phyloP scores from a whole-genome alignment of 2,329 filamentous ascomycete genomes.

The Fusarium nelsonii region DNA sequence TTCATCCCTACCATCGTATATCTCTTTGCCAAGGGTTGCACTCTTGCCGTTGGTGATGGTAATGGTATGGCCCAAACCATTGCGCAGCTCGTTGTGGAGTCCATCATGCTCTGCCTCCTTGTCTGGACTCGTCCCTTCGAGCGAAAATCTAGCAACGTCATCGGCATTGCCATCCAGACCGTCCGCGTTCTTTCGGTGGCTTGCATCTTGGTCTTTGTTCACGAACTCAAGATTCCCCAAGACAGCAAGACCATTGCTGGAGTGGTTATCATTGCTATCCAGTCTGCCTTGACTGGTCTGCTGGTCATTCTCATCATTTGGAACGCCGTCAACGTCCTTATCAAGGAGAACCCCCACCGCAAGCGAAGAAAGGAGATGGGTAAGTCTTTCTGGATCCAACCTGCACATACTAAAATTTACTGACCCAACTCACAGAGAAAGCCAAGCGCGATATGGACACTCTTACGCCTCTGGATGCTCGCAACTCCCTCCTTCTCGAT shows the following conservation, averaged over 20 bases:
- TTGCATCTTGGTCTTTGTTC: slow-evolving; percentile 93
- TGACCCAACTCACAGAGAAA: slow-evolving; percentile 72
- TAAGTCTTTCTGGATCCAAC: slow-evolving; percentile 61
- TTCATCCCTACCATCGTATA: slow-evolving; percentile 92
- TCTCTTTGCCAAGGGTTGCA: slow-evolving; percentile 88
- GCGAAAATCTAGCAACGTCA: slow-evolving; percentile 87
- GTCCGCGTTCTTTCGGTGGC: slow-evolving; percentile 89
- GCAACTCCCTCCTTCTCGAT: slow-evolving; percentile 85
- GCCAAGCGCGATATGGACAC: slow-evolving; percentile 80
- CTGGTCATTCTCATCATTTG: slow-evolving; percentile 89
- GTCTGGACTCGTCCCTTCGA: slow-evolving; percentile 89
- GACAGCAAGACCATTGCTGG: slow-evolving; percentile 95
- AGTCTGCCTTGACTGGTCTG: slow-evolving; percentile 83
- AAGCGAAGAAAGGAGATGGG: slow-evolving; percentile 89
- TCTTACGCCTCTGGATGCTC: slow-evolving; percentile 87
- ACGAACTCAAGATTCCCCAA: slow-evolving; percentile 88
- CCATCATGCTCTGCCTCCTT: slow-evolving; percentile 80
- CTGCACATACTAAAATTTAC: not conserved
- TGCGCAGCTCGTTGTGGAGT: slow-evolving; percentile 84
- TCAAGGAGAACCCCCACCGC: slow-evolving; percentile 90
- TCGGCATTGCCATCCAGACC: slow-evolving; percentile 92
- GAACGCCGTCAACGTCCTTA: slow-evolving; percentile 86
- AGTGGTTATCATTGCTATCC: slow-evolving; percentile 91
- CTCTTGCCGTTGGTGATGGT: slow-evolving; percentile 87
- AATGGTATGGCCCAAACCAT: slow-evolving; percentile 85